A percentile compares a stretch with the other conserved stretches of the same genome.
phyloP scores from a whole-genome alignment of 208 protist genomes.

The Leptomonas pyrrhocoris region DNA sequence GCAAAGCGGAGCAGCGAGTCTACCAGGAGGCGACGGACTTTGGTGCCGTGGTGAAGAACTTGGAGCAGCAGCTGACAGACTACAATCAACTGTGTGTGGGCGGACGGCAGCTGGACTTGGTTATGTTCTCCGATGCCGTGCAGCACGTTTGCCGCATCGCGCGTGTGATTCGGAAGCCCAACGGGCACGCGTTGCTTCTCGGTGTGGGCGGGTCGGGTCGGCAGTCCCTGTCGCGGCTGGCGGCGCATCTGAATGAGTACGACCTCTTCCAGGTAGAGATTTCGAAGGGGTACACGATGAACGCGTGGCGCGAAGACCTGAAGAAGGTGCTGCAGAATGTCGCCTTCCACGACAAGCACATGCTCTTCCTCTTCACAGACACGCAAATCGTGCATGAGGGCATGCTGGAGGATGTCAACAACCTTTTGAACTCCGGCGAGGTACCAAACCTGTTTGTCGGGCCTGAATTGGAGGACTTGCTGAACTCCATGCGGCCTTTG shows the following conservation, averaged over 20 bases:
- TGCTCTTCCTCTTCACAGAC: constrained; percentile 98
- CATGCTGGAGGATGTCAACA: constrained; percentile 99
- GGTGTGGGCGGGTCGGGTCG: constrained; percentile 98
- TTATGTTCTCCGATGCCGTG: constrained; percentile 98
- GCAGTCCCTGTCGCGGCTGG: constrained; percentile 95
- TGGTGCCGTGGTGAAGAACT: constrained; percentile 63
- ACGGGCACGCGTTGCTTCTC: constrained; percentile 96
- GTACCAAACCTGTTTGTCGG: constrained; percentile 97
- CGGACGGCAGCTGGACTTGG: constrained; percentile 93
- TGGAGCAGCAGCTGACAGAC: constrained; percentile 93
- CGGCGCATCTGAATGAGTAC: constrained; percentile 95
- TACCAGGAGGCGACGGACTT: constrained; percentile 94
- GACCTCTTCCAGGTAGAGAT: constrained; percentile 96
- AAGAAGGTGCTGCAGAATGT: constrained; percentile 92
- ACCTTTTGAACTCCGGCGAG: constrained; percentile 98
- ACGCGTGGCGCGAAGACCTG: constrained; percentile 97
- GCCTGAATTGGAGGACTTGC: constrained; percentile 94
- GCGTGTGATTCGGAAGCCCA: constrained; percentile 95
- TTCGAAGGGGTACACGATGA: constrained; percentile 95
- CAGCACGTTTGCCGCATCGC: constrained; percentile 96
- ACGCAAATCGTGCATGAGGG: constrained; percentile 97
- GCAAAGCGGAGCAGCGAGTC: constrained; percentile 60
- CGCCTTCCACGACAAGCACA: constrained; percentile 94
- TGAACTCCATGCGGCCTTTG: constrained; percentile 93
- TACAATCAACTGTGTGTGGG: constrained; percentile 90